Evolutionary conservation across 2,329 filamentous ascomycete genomes (phyloP).

Genomic region (Pestalotiopsis sp.): DNA sequence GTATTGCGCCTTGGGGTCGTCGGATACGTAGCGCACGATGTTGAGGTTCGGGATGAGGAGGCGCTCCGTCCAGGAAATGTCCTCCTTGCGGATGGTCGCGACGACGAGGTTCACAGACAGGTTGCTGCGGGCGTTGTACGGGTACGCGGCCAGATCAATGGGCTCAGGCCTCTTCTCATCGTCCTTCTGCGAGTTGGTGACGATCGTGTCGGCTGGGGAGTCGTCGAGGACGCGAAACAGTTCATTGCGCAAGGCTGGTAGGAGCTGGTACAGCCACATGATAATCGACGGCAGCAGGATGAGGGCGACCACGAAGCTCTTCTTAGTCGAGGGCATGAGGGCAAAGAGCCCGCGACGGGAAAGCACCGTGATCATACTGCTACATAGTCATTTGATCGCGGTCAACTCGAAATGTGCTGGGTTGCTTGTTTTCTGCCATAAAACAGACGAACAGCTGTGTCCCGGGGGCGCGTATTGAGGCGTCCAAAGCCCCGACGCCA

Average conservation of each 20-base stretch:
- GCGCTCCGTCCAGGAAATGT: slow-evolving; percentile 32
- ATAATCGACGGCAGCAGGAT: slow-evolving; percentile 11
- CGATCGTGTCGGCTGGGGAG: neutral
- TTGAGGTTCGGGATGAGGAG: slow-evolving; percentile 34
- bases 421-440: neutral
- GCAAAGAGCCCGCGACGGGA: slow-evolving; percentile 1
- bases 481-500: neutral
- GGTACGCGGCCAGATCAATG: slow-evolving; percentile 20
- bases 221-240: neutral
- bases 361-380: slow-evolving; percentile 10
- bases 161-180: neutral
- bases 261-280: slow-evolving; percentile 13
- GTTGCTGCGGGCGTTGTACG: slow-evolving; percentile 15
- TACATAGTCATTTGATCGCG: slow-evolving; percentile 1
- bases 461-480: neutral
- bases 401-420: neutral
- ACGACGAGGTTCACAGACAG: slow-evolving; percentile 33
- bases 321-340: slow-evolving; percentile 4
- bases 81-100: slow-evolving; percentile 27
- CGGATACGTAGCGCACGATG: slow-evolving; percentile 49
- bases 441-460: neutral
- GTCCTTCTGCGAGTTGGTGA: slow-evolving; percentile 1
- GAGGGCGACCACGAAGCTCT: slow-evolving; percentile 1
- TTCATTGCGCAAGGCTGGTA: neutral
- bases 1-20: slow-evolving; percentile 46